Evolutionary conservation across 1,284 basidiomycete genomes (phyloP), one percentile per base, ranked within the genome.

Genomic region (Meira miltonrushii): DNA sequence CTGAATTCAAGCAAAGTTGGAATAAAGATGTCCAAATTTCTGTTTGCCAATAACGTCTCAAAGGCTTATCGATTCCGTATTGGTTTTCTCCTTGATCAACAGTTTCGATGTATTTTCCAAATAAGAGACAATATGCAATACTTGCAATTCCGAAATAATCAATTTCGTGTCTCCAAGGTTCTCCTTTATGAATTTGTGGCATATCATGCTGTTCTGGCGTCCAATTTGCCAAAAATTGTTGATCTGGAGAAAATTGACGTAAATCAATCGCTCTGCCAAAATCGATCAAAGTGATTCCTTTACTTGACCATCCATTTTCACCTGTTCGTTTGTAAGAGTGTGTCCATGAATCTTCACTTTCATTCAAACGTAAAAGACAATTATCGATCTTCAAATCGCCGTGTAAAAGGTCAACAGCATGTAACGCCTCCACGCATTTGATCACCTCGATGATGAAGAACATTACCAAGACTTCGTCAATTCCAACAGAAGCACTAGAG

Each of bases 331-430:
- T 82, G 80, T 97, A 98, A 21, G 82, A 79, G 55, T 84, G 81
- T 1, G 86, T 84, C 88, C 94, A 93, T 15, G 59, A 62, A 1
- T 86, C 86, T 15, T 85, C 86, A 8, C 69, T 64, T 54, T 90
- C 87, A 11, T 92, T 89, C 28, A 98, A 83, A 3, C 95, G 86
- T 8, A 98, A 82, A 12, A 99, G 84, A 77, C 93, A 96, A 80
- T 99, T 99, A 81, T 99, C 95, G 76, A 97, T 96, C 83, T 99
- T 99, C 69, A 99, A 83, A 80, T 99, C 95, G 44, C 95, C 94
- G 72, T 99, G 95, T 67, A 99, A 88, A 80, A 97, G 88, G 15
- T 89, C 88, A 0, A 83, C 82, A 9, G 78, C 63, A 78, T 98
- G 95, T 78, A 97, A 83, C 21, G 83, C 86, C 74, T 95, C 90